Conservation (phyloP, 2,329 filamentous ascomycete genomes). For the Botrytis porri region DNA sequence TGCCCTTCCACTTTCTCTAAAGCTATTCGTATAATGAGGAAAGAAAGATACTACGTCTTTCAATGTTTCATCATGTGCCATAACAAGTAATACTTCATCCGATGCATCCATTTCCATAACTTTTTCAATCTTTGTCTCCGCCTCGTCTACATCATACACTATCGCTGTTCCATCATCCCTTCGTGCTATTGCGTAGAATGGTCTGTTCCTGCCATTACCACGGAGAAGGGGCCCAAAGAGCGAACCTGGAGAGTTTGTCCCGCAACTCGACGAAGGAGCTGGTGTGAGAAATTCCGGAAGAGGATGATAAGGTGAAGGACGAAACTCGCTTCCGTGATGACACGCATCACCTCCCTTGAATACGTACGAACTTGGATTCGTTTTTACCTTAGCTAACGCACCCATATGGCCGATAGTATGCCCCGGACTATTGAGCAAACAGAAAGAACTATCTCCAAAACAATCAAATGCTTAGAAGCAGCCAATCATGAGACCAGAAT, state of each 20-base stretch:
- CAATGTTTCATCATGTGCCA: constrained; percentile 48
- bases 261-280: constrained; percentile 38
- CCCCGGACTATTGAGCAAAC: constrained; percentile 46
- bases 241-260: constrained; percentile 41
- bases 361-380: constrained; percentile 37
- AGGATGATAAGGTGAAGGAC: constrained; percentile 44
- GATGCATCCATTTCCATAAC: constrained; percentile 46
- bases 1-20: constrained; percentile 46
- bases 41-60: constrained; percentile 48
- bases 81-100: constrained; percentile 45
- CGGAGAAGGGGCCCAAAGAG: constrained; percentile 43
- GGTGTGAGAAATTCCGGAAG: constrained; percentile 42
- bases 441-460: constrained; percentile 56
- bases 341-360: constrained; percentile 45
- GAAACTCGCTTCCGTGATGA: constrained; percentile 43
- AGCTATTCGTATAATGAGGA: constrained; percentile 48
- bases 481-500: constrained; percentile 41
- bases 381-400: constrained; percentile 42
- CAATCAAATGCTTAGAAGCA: constrained; percentile 49
- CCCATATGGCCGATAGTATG: constrained; percentile 45
- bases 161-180: constrained; percentile 20
- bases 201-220: constrained; percentile 30
- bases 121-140: constrained; percentile 44
- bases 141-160: constrained; percentile 36
- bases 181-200: constrained; percentile 39